phyloP scores from a whole-genome alignment of 2,329 filamentous ascomycete genomes.

The Achaetomium macrosporum region DNA sequence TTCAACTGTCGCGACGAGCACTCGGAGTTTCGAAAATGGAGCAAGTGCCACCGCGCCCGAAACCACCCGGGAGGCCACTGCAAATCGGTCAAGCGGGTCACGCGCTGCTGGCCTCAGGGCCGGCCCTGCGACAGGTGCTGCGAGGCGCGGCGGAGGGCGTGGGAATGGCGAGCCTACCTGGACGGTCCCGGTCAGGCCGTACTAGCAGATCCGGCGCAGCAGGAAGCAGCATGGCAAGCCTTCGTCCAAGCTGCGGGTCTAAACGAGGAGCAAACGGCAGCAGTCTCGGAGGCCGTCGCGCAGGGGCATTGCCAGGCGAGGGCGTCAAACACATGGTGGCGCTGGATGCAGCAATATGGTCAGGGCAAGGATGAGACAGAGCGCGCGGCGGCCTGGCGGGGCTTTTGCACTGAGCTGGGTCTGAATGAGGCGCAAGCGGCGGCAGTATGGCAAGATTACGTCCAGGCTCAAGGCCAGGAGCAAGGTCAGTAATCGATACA shows the following conservation, averaged over 20 bases:
- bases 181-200: constrained; percentile 3
- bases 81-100: constrained; percentile 59
- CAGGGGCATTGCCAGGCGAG: too few relatives aligned
- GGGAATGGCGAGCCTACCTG: background rate
- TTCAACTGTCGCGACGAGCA: constrained; percentile 56
- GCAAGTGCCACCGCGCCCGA: constrained; percentile 69
- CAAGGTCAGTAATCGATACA: background rate
- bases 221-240: too few relatives aligned
- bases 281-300: too few relatives aligned
- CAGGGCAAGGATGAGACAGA: too few relatives aligned
- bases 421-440: too few relatives aligned
- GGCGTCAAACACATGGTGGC: too few relatives aligned
- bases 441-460: background rate
- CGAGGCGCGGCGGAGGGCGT: constrained; percentile 3
- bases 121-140: constrained; percentile 48
- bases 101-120: constrained; percentile 52
- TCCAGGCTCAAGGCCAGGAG: background rate
- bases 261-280: too few relatives aligned
- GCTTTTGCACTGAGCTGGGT: too few relatives aligned
- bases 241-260: too few relatives aligned
- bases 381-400: too few relatives aligned
- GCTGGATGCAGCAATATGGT: too few relatives aligned
- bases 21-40: constrained; percentile 52
- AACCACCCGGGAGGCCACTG: constrained; percentile 67
- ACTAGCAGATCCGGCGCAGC: background rate